Evolutionary conservation across 179 eudicot species (phyloP).

Genomic region (Heliamphora pulchella): DNA sequence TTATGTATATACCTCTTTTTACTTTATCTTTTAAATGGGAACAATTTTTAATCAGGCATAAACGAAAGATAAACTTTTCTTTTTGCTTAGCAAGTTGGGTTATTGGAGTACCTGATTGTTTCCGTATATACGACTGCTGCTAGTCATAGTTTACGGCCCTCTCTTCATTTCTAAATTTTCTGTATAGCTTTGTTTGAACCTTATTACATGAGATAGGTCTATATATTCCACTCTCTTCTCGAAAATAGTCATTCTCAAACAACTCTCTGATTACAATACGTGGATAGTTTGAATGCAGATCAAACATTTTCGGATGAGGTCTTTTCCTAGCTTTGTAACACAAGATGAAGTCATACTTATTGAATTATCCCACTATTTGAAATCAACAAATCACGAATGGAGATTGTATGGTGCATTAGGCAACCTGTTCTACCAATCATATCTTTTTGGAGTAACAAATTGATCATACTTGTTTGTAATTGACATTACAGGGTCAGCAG

Average conservation of each 20-base stretch:
- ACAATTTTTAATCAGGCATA: neutral
- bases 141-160: neutral
- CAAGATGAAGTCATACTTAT: neutral
- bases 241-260: neutral
- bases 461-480: slow-evolving; percentile 6
- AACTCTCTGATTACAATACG: neutral
- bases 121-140: neutral
- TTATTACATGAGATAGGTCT: neutral
- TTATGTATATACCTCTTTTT: neutral
- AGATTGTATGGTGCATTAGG: neutral
- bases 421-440: neutral
- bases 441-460: neutral
- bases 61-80: too few species aligned
- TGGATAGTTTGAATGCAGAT: neutral
- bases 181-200: neutral
- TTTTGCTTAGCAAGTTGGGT: too few species aligned
- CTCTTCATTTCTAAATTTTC: neutral
- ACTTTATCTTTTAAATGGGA: neutral
- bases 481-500: slow-evolving; percentile 33
- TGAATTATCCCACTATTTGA: neutral
- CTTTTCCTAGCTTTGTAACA: neutral
- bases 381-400: neutral
- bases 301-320: neutral
- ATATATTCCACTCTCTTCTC: neutral
- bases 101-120: neutral